Conservation (phyloP, 768 basidiomycete species). For the Suillus luteus region DNA sequence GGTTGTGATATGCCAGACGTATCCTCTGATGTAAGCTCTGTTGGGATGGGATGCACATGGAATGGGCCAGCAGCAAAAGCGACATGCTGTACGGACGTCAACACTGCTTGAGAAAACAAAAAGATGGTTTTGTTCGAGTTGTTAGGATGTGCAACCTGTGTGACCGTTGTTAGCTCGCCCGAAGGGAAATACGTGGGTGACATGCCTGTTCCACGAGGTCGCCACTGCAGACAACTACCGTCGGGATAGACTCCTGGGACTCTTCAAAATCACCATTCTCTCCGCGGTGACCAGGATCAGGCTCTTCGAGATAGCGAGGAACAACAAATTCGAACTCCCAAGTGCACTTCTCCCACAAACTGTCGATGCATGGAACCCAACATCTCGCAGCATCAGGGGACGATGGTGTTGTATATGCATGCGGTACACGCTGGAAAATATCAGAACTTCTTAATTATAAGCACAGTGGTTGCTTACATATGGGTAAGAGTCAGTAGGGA, state of each 20-base stretch:
- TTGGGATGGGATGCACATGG: slow-evolving; percentile 68
- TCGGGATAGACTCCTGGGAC: slow-evolving; percentile 62
- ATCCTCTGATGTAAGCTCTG: slow-evolving; percentile 62
- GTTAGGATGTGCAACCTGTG: slow-evolving; percentile 87
- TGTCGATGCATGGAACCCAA: slow-evolving; percentile 98
- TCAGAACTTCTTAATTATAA: slow-evolving; percentile 19
- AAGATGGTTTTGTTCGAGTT: slow-evolving; percentile 95
- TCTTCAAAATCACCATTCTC: slow-evolving; percentile 47
- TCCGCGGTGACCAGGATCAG: slow-evolving; percentile 37
- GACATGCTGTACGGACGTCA: slow-evolving; percentile 95
- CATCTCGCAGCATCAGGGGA: slow-evolving; percentile 91
- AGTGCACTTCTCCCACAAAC: slow-evolving; percentile 92
- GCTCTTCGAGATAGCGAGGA: slow-evolving; percentile 76
- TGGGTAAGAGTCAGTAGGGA: slow-evolving; percentile 81
- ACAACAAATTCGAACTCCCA: slow-evolving; percentile 99
- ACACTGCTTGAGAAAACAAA: slow-evolving; percentile 81
- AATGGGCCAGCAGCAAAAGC: slow-evolving; percentile 97
- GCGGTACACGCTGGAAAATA: slow-evolving; percentile 75
- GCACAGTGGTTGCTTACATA: slow-evolving; percentile 56
- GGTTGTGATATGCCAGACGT: slow-evolving; percentile 64
- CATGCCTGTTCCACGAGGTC: slow-evolving; percentile 91
- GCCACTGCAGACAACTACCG: slow-evolving; percentile 91
- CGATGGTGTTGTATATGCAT: slow-evolving; percentile 87
- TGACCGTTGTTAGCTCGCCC: slow-evolving; percentile 15
- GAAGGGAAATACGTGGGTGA: slow-evolving; percentile 15